A percentile compares a stretch with the other conserved stretches of the same genome.
phyloP scores from a whole-genome alignment of 2,329 filamentous ascomycete genomes.

The Nothophoma quercina region DNA sequence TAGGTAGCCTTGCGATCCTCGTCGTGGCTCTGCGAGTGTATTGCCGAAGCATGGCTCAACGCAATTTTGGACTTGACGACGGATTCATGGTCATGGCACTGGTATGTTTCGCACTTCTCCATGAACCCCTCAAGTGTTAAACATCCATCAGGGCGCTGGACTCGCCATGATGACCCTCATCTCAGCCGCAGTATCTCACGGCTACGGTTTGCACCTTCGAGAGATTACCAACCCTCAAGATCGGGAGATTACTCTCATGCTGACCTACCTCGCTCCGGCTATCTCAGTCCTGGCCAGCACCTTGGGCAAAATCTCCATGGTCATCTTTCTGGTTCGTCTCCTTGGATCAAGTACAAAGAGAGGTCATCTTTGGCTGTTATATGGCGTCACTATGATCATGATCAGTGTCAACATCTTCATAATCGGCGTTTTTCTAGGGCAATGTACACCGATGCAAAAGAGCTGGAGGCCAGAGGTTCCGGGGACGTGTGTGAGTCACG shows the following conservation, averaged over 20 bases:
- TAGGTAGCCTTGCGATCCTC: too few species aligned
- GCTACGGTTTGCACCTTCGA: background rate
- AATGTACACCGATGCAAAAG: slow-evolving; percentile 1
- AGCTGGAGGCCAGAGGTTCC: background rate
- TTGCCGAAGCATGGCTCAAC: too few species aligned
- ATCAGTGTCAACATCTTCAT: background rate
- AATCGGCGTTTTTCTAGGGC: background rate
- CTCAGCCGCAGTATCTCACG: background rate
- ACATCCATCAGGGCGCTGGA: background rate
- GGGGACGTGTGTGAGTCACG: background rate
- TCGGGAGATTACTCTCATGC: background rate
- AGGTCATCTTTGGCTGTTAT: background rate
- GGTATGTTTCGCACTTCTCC: background rate
- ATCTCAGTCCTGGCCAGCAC: background rate
- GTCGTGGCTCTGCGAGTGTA: too few species aligned
- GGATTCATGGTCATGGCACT: slow-evolving; percentile 2
- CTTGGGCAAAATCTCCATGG: slow-evolving; percentile 1
- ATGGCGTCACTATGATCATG: background rate
- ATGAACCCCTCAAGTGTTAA: background rate
- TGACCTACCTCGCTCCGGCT: background rate
- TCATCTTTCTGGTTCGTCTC: background rate
- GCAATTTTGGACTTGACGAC: too few species aligned
- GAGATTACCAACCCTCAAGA: background rate
- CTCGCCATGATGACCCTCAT: background rate
- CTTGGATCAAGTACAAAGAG: background rate